Percentiles rank a stretch among this genome's conserved stretches.
These are phyloP conservation scores for Physcomitrium patens DNA, from an alignment of 225 moss, liverwort and hornwort species.

Conservation along the genomic window DNA sequence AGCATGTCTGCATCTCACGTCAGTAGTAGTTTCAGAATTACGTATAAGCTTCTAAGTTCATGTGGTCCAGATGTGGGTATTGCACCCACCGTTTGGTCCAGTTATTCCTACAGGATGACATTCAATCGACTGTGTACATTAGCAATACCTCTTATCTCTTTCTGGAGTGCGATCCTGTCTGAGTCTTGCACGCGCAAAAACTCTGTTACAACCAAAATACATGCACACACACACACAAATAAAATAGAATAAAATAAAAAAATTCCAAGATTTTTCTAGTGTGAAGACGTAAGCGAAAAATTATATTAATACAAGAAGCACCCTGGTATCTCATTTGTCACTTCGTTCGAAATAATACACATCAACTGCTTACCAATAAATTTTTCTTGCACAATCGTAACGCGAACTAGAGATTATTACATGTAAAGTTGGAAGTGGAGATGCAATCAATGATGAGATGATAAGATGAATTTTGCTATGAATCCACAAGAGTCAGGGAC, in stretches of 20 bases:
- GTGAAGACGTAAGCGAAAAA: background rate
- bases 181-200: conserved; percentile 43
- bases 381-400: background rate
- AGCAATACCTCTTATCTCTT: conserved; percentile 42
- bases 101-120: too few relatives aligned
- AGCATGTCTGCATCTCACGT: conserved; percentile 54
- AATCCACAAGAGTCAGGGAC: too few relatives aligned
- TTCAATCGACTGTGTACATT: background rate
- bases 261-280: accelerated
- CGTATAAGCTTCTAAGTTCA: accelerated
- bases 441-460: too few relatives aligned
- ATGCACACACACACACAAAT: too few relatives aligned
- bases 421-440: too few relatives aligned
- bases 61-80: too few relatives aligned
- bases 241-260: background rate
- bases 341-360: too few relatives aligned
- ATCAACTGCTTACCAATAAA: background rate
- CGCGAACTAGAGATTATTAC: too few relatives aligned
- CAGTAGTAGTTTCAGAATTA: background rate
- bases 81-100: too few relatives aligned
- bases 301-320: background rate
- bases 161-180: conserved; percentile 32
- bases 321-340: background rate
- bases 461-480: too few relatives aligned
- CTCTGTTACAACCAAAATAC: conserved; percentile 16